phyloP scores from a whole-genome alignment of 2,329 filamentous ascomycete genomes.

The Fusarium sp. region DNA sequence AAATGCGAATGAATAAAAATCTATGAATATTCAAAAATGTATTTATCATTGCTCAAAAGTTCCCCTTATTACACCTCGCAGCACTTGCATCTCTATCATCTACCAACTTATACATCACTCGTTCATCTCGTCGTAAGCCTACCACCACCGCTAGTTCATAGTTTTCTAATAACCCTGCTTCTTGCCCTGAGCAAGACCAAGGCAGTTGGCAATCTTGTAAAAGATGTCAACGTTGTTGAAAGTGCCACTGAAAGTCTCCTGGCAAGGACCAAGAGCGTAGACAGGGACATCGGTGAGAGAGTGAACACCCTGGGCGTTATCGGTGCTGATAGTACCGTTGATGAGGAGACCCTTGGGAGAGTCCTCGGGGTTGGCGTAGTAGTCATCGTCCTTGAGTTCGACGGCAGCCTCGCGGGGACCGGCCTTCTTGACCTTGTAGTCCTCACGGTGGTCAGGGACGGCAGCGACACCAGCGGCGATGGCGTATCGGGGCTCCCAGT shows the following conservation, averaged over 20 bases:
- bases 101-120: slow-evolving; percentile 20
- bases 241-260: slow-evolving; percentile 76
- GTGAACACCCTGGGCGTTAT: slow-evolving; percentile 74
- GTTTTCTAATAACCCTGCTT: slow-evolving; percentile 34
- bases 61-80: slow-evolving; percentile 23
- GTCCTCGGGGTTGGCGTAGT: slow-evolving; percentile 75
- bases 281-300: slow-evolving; percentile 81
- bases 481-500: slow-evolving; percentile 86
- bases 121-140: slow-evolving; percentile 34
- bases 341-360: slow-evolving; percentile 71
- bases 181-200: slow-evolving; percentile 59
- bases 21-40: neutral
- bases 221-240: slow-evolving; percentile 78
- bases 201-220: slow-evolving; percentile 74
- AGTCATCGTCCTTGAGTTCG: slow-evolving; percentile 64
- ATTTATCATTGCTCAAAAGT: neutral
- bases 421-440: slow-evolving; percentile 74
- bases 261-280: slow-evolving; percentile 80
- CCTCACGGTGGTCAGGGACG: slow-evolving; percentile 78
- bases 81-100: slow-evolving; percentile 26
- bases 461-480: slow-evolving; percentile 77
- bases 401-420: slow-evolving; percentile 70
- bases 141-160: slow-evolving; percentile 1
- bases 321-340: slow-evolving; percentile 76
- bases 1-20: neutral